Base-by-base conservation (phyloP, 768 basidiomycete species). In the Rhizopogon vulgaris region DNA sequence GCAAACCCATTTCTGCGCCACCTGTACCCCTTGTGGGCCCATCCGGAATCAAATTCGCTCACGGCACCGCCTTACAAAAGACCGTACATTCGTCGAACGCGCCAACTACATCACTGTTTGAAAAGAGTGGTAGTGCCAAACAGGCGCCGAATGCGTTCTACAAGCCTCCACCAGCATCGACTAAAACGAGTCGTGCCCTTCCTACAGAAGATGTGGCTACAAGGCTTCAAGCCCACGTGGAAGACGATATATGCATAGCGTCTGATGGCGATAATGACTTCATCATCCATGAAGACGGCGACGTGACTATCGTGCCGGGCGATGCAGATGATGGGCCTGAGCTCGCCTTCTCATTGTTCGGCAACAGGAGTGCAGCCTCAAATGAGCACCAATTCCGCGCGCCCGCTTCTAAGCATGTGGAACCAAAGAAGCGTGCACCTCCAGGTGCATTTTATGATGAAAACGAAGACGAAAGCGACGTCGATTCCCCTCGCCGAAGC, bases 101-200 rank as follows among this genome's bases (percentile, higher is more conserved):
- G 17, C 43, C 18, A 22, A 15, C 17, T 61, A 34, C 64, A 49
- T 63, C 63, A 12, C 52, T 73, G 2, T 80, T 83, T 51, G 71
- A 74, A 6, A 73, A 76, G 1, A 48, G 60, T 2, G 72, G 73
- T 15, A 75, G 73, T 24, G 83, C 85, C 1, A 76, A 75, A 46
- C 71, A 70, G 30, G 73, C 76, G 8, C 74, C 71, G 22, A 88
- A 87, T 56, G 86, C 86, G 4, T 88, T 88, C 62, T 87, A 81
- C 60, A 72, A 76, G 36, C 84, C 82, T 0, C 76, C 80, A 3
- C 56, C 66, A 10, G 49, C 63, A 1, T 30, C 28, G 7, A 41
- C 27, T 39, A 56, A 52, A 17, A 38, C 42, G 2, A 64, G 59
- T 18, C 58, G 58, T 6, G 52, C 58, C 49, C 42, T 55, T 52